Evolutionary conservation across 257 asterid genomes (phyloP).

Genomic region (Buddleja alternifolia): DNA sequence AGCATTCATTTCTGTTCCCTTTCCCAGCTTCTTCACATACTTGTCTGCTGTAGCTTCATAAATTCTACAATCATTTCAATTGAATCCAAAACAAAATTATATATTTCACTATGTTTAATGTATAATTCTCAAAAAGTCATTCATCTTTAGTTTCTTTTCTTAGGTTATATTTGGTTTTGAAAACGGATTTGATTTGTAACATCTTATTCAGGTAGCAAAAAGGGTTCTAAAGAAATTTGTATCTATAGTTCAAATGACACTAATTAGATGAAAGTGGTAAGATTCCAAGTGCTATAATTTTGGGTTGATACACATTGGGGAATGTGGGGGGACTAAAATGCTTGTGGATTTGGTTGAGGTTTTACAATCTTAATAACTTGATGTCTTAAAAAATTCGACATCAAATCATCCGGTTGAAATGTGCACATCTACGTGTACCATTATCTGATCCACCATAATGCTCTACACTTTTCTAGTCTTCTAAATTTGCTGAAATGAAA

Average conservation of each 20-base stretch:
- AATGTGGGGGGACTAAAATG: neutral
- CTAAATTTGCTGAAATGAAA: constrained; percentile 15
- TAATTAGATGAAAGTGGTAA: neutral
- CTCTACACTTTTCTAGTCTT: neutral
- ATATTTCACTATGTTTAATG: neutral
- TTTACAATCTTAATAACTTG: neutral
- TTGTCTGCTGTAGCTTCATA: no score
- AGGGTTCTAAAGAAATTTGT: neutral
- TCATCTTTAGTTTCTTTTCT: neutral
- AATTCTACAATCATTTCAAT: neutral
- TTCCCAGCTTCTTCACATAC: neutral
- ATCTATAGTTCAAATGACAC: neutral
- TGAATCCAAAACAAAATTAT: neutral
- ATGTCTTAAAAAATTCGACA: neutral
- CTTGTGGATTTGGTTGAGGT: neutral
- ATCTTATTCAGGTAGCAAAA: neutral
- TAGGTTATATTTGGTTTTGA: constrained; percentile 8
- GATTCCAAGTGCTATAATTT: neutral
- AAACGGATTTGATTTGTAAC: neutral
- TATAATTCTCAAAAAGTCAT: neutral
- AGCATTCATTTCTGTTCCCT: neutral
- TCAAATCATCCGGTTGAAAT: neutral
- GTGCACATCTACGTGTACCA: neutral
- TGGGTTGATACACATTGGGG: neutral
- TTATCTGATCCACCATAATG: neutral